Conservation (phyloP, 352 stramenopile genomes). For the Chrysophaeum taylorii region DNA sequence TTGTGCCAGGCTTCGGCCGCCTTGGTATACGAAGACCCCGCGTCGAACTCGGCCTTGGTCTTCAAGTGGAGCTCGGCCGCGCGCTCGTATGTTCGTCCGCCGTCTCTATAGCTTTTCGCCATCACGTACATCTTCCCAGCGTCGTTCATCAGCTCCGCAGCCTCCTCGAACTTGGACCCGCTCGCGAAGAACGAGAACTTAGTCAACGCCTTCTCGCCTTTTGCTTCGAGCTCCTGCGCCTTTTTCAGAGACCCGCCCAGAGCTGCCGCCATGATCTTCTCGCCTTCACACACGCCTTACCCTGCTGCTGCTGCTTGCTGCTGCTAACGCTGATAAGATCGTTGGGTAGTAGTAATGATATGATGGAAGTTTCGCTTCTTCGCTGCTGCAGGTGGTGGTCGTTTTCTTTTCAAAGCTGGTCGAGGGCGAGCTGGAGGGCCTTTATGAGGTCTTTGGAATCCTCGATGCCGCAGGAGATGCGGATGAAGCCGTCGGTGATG, state of each 20-base stretch:
- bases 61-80: background rate
- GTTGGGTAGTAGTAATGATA: too few species aligned
- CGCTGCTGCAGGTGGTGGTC: too few species aligned
- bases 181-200: conserved; percentile 1
- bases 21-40: background rate
- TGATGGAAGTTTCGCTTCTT: too few species aligned
- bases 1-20: background rate
- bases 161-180: conserved; percentile 2
- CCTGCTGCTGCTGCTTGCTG: too few species aligned
- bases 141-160: conserved; percentile 2
- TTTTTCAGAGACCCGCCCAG: background rate
- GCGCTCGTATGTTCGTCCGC: background rate
- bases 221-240: background rate
- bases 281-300: too few species aligned
- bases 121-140: background rate
- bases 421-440: conserved; percentile 43
- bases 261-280: too few species aligned
- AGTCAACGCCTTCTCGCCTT: background rate
- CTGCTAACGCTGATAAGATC: too few species aligned
- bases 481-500: conserved; percentile 81
- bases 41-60: background rate
- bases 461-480: conserved; percentile 77
- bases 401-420: conserved; percentile 37
- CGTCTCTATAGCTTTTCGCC: background rate
- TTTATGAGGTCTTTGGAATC: conserved; percentile 71